A percentile compares a stretch with the other conserved stretches of the same genome.
These are phyloP conservation scores for Cyberlindnera petersonii DNA, from an alignment of 805 yeast genomes.

Conservation along the genomic window DNA sequence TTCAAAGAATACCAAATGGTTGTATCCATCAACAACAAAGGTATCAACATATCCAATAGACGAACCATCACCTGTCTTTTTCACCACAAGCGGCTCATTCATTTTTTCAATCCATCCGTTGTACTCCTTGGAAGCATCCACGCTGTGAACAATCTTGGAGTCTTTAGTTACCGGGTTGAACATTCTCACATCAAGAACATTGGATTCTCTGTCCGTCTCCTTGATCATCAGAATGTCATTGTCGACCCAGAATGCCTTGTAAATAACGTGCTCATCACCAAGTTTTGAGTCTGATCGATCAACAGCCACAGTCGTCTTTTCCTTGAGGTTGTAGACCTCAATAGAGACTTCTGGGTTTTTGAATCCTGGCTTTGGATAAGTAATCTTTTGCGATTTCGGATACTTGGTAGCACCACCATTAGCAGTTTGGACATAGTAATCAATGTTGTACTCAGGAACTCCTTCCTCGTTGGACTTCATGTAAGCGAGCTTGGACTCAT, in stretches of 20 bases:
- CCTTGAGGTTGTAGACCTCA: constrained; percentile 39
- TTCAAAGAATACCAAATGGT: constrained; percentile 79
- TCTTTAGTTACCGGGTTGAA: constrained; percentile 33
- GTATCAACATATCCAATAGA: constrained; percentile 74
- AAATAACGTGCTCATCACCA: constrained; percentile 50
- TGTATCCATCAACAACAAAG: constrained; percentile 55
- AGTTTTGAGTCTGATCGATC: constrained; percentile 20
- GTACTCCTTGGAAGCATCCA: constrained; percentile 40
- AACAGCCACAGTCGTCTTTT: constrained; percentile 31
- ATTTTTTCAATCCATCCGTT: constrained; percentile 77
- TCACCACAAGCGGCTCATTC: constrained; percentile 53
- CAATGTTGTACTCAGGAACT: constrained; percentile 69
- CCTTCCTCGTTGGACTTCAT: constrained; percentile 65
- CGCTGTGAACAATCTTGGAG: constrained; percentile 40
- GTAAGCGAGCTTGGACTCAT: constrained; percentile 59
- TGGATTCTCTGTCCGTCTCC: constrained; percentile 65
- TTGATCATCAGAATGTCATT: constrained; percentile 45
- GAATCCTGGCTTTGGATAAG: constrained; percentile 83
- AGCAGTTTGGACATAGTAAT: constrained; percentile 59
- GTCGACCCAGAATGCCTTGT: constrained; percentile 68
- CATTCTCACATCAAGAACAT: constrained; percentile 49
- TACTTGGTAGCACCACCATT: constrained; percentile 42
- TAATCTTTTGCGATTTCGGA: constrained; percentile 54
- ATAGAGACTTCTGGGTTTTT: constrained; percentile 66
- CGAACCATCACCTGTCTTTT: constrained; percentile 41